Evolutionary conservation across 129 eudicot species (phyloP), one percentile per base, ranked within the genome.

Genomic region (Saussurea involucrata): DNA sequence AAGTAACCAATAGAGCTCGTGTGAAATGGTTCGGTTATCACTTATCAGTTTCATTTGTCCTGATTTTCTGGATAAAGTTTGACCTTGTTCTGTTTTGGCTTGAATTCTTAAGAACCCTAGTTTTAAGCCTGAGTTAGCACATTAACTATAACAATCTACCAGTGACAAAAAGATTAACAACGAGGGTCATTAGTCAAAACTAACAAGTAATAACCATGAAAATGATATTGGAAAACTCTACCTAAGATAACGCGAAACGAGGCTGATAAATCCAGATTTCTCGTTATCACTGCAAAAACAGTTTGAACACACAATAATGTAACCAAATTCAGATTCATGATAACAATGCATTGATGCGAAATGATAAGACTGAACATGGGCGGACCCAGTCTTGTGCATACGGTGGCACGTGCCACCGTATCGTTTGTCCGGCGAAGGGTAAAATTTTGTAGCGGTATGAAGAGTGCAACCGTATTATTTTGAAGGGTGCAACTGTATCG

Each of bases 261-360:
- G 97, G 89, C 78, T 90, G 90, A 95, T 87, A 61, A 95, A 95
- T 85, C 99, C 99, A 81, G 97, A 85, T 87, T 95, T 95, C 95
- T 95, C 99, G 77, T 88, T 92, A 12, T 95, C 97, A 84, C 99
- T 95, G 85, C 82, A 82, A 79, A 71, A 71, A 13, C 7, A 1
- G 44, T 40, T 68, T 29, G 57, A 37, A 72, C 15, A 24, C 28
- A 37, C 12, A 37, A 82, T 13, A 46, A 21, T 31, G 66, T 71
- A 73, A 77, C 17, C 66, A 53, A 66, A 53, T 55, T 68, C 81
- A 83, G 81, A 84, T 72, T 78, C 31, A 71, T 8, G 58, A 78
- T 25, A 18, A 34, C 9, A 57, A 65, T 34, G 29, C 73, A 24
- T 36, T 53, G 61, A 53, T 46, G 20, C 6, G 18, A 46, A 46